These are phyloP conservation scores for Ceratocystis colombiana DNA, from an alignment of 2,329 filamentous ascomycete species.

Conservation along the genomic window DNA sequence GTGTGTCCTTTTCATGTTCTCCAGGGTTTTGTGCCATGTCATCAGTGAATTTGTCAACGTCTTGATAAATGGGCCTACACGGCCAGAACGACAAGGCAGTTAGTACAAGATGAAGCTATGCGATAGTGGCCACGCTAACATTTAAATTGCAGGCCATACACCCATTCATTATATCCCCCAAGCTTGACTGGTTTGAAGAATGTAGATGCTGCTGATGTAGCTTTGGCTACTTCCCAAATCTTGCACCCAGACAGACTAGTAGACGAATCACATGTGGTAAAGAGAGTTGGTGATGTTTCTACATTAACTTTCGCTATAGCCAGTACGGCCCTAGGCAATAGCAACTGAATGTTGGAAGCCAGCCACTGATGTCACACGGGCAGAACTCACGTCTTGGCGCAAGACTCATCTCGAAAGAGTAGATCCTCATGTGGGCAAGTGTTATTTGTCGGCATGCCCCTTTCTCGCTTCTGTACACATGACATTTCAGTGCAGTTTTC, in stretches of 20 bases:
- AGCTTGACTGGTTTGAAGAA: slow-evolving; percentile 31
- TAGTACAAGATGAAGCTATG: too few species aligned
- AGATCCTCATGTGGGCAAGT: background rate
- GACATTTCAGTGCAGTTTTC: background rate
- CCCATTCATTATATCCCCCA: slow-evolving; percentile 1
- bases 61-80: too few species aligned
- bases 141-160: too few species aligned
- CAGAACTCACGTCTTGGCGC: background rate
- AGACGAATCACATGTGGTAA: slow-evolving; percentile 30
- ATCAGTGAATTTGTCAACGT: too few species aligned
- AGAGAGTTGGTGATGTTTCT: slow-evolving; percentile 27
- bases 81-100: too few species aligned
- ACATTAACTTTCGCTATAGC: background rate
- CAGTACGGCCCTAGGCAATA: background rate
- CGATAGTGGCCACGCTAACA: too few species aligned
- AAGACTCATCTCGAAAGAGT: background rate
- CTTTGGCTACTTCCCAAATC: slow-evolving; percentile 31
- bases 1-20: too few species aligned
- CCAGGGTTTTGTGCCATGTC: slow-evolving; percentile 13
- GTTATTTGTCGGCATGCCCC: background rate
- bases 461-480: background rate
- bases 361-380: background rate
- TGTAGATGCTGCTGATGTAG: slow-evolving; percentile 30
- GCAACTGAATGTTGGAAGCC: background rate
- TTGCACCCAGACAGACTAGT: slow-evolving; percentile 27